Evolutionary conservation across 257 asterid genomes (phyloP).

Genomic region (Solanum gracilifrons): DNA sequence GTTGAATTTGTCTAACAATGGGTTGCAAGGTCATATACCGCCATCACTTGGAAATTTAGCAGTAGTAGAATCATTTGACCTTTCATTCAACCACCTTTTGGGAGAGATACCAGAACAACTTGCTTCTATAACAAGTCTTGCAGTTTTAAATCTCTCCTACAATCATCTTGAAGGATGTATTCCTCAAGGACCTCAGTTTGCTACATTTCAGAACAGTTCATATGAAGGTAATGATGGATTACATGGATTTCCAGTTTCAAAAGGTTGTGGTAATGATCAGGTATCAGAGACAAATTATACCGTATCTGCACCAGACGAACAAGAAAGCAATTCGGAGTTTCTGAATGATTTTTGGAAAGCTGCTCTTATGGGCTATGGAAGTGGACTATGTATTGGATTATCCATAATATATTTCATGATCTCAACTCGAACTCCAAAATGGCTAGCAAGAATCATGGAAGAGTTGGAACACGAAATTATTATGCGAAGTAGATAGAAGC

Average conservation of each 20-base stretch:
- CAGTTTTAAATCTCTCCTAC: neutral
- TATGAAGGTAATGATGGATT: neutral
- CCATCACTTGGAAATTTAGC: neutral
- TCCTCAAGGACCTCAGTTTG: neutral
- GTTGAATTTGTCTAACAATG: neutral
- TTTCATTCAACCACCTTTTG: neutral
- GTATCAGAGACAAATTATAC: neutral
- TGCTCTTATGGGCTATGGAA: neutral
- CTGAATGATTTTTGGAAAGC: neutral
- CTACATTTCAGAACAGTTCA: neutral
- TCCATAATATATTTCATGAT: neutral
- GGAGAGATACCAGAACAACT: neutral
- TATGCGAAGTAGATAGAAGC: neutral
- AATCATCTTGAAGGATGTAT: neutral
- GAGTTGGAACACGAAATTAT: neutral
- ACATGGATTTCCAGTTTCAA: neutral
- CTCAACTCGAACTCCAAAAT: neutral
- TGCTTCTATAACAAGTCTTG: neutral
- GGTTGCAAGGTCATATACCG: neutral
- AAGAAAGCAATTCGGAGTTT: neutral
- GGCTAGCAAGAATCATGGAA: neutral
- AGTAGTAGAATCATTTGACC: neutral
- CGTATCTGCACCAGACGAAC: neutral
- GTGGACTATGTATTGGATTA: neutral
- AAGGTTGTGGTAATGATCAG: neutral